Percentiles rank a stretch among this genome's conserved stretches.
Conservation (phyloP, 441 rosid species). For the Pelargonium australe region DNA sequence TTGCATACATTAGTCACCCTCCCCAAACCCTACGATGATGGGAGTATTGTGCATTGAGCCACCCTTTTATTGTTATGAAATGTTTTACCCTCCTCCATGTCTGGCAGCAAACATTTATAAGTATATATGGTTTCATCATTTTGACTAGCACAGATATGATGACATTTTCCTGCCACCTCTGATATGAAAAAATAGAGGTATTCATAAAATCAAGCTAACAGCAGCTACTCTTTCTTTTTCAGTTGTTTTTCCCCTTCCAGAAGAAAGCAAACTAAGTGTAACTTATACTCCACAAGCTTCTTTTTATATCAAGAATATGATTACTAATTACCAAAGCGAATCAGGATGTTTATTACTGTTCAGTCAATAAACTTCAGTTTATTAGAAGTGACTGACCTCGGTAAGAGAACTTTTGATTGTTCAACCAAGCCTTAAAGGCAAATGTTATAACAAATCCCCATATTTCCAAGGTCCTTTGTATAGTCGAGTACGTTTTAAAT, state of each 20-base stretch:
- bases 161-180: no score
- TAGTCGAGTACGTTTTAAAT: conserved; percentile 86
- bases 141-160: no score
- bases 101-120: no score
- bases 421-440: conserved; percentile 75
- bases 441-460: conserved; percentile 84
- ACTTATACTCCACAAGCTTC: background rate
- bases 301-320: background rate
- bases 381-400: conserved; percentile 43
- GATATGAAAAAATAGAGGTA: background rate
- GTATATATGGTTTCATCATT: no score
- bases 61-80: no score
- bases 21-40: no score
- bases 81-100: no score
- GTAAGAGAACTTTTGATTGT: conserved; percentile 77
- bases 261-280: background rate
- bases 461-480: conserved; percentile 90
- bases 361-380: background rate
- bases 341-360: background rate
- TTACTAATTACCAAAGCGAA: background rate
- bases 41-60: no score
- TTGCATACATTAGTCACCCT: no score
- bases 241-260: background rate
- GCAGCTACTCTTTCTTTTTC: background rate
- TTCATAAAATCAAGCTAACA: background rate